A percentile compares a stretch with the other conserved stretches of the same genome.
These are phyloP conservation scores for Populus deltoides DNA, from an alignment of 345 rosid species.

Conservation along the genomic window DNA sequence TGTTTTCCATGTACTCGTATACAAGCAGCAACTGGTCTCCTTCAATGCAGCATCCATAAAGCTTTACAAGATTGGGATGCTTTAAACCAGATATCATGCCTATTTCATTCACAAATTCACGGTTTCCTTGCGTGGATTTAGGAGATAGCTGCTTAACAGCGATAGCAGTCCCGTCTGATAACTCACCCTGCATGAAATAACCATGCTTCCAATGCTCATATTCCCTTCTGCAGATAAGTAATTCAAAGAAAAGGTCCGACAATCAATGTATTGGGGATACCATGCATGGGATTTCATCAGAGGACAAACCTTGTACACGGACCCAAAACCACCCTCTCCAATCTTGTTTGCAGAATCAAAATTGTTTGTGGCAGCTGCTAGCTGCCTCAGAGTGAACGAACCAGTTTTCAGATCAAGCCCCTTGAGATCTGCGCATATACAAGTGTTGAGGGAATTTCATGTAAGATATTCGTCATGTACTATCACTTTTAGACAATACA, in stretches of 20 bases:
- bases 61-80: constrained; percentile 70
- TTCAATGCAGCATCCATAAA: constrained; percentile 66
- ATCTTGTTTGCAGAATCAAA: constrained; percentile 48
- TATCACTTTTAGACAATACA: too few species aligned
- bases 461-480: too few species aligned
- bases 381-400: constrained; percentile 47
- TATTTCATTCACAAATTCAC: constrained; percentile 67
- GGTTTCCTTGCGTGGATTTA: constrained; percentile 66
- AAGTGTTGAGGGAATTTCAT: not conserved
- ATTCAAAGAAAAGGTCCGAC: not conserved
- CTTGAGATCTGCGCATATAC: constrained; percentile 5
- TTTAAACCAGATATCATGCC: constrained; percentile 65
- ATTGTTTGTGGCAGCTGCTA: constrained; percentile 46
- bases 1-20: constrained; percentile 72
- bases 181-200: constrained; percentile 39
- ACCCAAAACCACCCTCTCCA: constrained; percentile 67
- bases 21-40: constrained; percentile 54
- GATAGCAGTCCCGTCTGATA: constrained; percentile 53
- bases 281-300: not conserved
- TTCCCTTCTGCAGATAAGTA: not conserved
- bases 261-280: not conserved
- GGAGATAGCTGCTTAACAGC: constrained; percentile 79
- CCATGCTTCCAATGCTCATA: not conserved
- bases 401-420: constrained; percentile 21
- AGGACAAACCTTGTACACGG: constrained; percentile 48